phyloP scores from a whole-genome alignment of 345 rosid genomes.

The Eucalyptus tenuipes region DNA sequence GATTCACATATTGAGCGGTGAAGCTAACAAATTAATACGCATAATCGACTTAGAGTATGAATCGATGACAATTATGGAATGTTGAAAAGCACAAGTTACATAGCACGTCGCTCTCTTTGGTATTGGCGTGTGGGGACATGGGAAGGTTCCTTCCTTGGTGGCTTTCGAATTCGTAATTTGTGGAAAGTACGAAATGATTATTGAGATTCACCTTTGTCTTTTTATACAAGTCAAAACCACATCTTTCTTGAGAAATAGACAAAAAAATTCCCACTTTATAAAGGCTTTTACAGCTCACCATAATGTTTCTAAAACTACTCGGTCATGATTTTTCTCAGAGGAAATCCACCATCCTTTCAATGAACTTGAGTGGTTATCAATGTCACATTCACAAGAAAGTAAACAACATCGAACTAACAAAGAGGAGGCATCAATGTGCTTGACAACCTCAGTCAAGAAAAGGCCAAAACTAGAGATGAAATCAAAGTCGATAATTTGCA shows the following conservation, averaged over 20 bases:
- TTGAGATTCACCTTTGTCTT: not conserved
- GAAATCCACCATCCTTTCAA: not conserved
- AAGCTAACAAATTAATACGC: not conserved
- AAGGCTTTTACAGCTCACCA: not conserved
- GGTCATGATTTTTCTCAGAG: not conserved
- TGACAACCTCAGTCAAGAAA: not conserved
- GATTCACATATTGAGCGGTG: not conserved
- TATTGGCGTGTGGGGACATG: not conserved
- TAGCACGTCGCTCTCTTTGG: not conserved
- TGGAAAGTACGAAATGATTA: not conserved
- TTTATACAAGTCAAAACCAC: not conserved
- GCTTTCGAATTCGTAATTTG: not conserved
- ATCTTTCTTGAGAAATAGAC: not conserved
- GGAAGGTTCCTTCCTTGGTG: not conserved
- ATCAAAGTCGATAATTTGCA: not conserved
- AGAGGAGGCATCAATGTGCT: not conserved
- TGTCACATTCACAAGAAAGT: not conserved
- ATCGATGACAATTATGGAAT: not conserved
- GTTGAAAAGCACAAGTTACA: not conserved
- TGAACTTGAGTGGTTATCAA: not conserved
- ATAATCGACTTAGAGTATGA: not conserved
- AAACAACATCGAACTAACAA: not conserved
- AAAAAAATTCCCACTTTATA: not conserved
- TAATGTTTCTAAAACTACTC: not conserved
- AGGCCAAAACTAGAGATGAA: not conserved